Percentiles rank a stretch among this genome's conserved stretches.
Conservation (phyloP, 2,329 filamentous ascomycete species). For the Scedosporium aurantiacum region DNA sequence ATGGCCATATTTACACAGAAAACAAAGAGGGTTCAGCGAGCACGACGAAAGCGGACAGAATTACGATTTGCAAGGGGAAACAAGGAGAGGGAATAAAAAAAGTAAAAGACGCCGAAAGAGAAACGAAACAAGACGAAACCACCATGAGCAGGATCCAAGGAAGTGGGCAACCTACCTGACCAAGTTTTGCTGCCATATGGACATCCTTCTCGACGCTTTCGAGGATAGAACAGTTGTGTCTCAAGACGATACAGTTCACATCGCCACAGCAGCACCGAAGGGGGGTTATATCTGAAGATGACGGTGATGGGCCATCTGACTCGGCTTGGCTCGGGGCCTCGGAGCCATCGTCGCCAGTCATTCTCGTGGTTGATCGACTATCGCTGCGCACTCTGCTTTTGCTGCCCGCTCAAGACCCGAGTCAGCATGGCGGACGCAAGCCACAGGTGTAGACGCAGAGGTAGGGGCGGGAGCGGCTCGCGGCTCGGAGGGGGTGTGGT, state of each 20-base stretch:
- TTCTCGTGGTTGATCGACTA: background rate
- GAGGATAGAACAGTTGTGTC: constrained; percentile 67
- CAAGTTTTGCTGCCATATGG: constrained; percentile 72
- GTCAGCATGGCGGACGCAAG: background rate
- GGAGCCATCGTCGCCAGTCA: background rate
- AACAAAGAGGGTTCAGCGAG: background rate
- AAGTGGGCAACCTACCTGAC: constrained; percentile 59
- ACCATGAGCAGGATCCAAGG: background rate
- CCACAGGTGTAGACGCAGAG: background rate
- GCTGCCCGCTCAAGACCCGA: background rate
- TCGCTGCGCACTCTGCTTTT: background rate
- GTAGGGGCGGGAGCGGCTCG: background rate
- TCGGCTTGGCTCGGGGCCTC: background rate
- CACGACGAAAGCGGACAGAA: background rate
- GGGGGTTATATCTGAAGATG: constrained; percentile 15
- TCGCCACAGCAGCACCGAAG: constrained; percentile 78
- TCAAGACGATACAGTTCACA: constrained; percentile 65
- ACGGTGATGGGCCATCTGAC: background rate
- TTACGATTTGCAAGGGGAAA: background rate
- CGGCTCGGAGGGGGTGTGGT: background rate
- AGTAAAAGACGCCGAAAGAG: background rate
- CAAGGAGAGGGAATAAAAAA: background rate
- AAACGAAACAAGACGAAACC: background rate
- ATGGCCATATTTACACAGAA: background rate
- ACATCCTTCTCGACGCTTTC: constrained; percentile 81